Percentiles rank a stretch among this genome's conserved stretches.
Evolutionary conservation across 2,329 filamentous ascomycete genomes (phyloP).

Genomic region (Endoconidiophora laricicola): DNA sequence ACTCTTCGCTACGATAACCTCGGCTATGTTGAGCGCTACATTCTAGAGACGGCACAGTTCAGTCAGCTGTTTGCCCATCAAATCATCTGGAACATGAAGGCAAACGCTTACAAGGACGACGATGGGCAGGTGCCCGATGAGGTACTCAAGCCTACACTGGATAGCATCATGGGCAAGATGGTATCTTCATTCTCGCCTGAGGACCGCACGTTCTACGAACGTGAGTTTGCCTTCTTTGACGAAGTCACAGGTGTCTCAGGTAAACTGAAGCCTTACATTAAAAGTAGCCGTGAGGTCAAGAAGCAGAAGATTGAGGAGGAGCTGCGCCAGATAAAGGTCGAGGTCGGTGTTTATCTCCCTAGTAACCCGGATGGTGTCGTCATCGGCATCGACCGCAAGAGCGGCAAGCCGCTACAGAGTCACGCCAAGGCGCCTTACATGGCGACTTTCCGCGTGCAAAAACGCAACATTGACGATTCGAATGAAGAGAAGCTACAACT

Average conservation of each 20-base stretch:
- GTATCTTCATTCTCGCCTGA: constrained; percentile 62
- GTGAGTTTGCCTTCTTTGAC: constrained; percentile 95
- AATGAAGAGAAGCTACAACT: constrained; percentile 3
- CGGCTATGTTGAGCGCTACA: constrained; percentile 91
- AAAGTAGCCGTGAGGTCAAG: constrained; percentile 85
- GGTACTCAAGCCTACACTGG: constrained; percentile 72
- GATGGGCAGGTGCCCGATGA: constrained; percentile 77
- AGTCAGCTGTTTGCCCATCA: constrained; percentile 98
- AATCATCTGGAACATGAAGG: constrained; percentile 99
- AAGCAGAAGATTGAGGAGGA: constrained; percentile 99
- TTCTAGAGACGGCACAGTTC: constrained; percentile 89
- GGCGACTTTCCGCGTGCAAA: constrained; percentile 95
- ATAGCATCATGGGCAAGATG: constrained; percentile 74
- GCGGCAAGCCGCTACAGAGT: constrained; percentile 89
- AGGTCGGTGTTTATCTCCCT: constrained; percentile 91
- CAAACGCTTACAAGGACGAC: constrained; percentile 95
- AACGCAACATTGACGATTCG: constrained; percentile 30
- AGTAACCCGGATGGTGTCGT: constrained; percentile 95
- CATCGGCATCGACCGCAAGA: constrained; percentile 94
- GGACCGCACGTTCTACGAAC: constrained; percentile 77
- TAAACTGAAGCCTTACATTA: constrained; percentile 86
- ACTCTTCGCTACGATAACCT: constrained; percentile 81
- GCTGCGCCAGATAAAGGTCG: constrained; percentile 88
- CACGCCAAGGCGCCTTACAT: constrained; percentile 98
- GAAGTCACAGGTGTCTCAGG: constrained; percentile 92